These are phyloP conservation scores for Cetradonia linearis DNA, from an alignment of 495 filamentous ascomycete species.

Conservation along the genomic window DNA sequence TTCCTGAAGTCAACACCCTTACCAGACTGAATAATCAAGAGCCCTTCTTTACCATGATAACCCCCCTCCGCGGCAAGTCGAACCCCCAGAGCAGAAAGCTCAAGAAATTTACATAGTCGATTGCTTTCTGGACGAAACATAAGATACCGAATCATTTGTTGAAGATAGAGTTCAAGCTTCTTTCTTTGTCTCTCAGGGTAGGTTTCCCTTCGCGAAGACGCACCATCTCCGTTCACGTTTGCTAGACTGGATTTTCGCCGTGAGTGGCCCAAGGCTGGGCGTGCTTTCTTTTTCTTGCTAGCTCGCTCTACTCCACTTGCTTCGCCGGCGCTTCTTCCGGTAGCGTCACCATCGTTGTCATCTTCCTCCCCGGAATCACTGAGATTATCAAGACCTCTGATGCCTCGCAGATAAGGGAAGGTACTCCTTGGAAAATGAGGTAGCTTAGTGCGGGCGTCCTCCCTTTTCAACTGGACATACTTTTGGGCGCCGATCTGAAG, in stretches of 20 bases:
- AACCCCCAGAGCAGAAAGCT: constrained; percentile 91
- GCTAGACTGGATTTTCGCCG: constrained; percentile 49
- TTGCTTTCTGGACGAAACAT: constrained; percentile 96
- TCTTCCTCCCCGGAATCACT: constrained; percentile 84
- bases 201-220: constrained; percentile 38
- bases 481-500: constrained; percentile 70
- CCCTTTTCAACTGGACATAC: constrained; percentile 53
- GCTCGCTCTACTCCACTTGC: constrained; percentile 48
- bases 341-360: constrained; percentile 51
- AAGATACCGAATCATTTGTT: constrained; percentile 84
- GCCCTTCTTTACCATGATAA: constrained; percentile 97
- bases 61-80: constrained; percentile 88
- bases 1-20: constrained; percentile 85
- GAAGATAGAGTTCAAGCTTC: constrained; percentile 85
- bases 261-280: constrained; percentile 47
- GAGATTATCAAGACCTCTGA: constrained; percentile 65
- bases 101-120: constrained; percentile 88
- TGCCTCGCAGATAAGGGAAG: constrained; percentile 82
- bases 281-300: constrained; percentile 50
- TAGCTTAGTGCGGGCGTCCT: constrained; percentile 52
- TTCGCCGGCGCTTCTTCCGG: constrained; percentile 46
- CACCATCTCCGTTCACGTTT: constrained; percentile 36
- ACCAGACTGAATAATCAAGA: constrained; percentile 77
- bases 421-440: constrained; percentile 81
- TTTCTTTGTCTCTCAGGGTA: constrained; percentile 65